Evolutionary conservation across 1,139 yeast genomes (phyloP), one percentile per base, ranked within the genome.

Genomic region (Zygosaccharomyces pseudobailii): DNA sequence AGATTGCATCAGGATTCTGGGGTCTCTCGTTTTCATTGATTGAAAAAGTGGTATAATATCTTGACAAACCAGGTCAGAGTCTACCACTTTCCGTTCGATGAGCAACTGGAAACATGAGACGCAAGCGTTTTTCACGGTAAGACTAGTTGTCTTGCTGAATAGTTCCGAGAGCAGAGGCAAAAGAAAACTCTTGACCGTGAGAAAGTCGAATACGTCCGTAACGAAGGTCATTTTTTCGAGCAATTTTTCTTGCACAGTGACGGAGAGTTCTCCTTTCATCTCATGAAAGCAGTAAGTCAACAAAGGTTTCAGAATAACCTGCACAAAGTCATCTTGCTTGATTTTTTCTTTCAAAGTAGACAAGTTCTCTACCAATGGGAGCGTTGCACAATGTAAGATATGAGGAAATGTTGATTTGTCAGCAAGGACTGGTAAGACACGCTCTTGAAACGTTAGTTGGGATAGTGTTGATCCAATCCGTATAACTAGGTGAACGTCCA

Each of bases 101-200:
- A 89, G 70, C 41, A 70, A 67, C 22, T 77, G 75, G 57, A 92
- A 83, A 0, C 87, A 74, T 25, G 74, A 71, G n/a, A 89, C 73
- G 2, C 95, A 79, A 10, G 81, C 75, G 30, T 84, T 71, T 58
- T 92, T 89, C 27, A 90, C 86, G 3, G 87, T 80, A 35, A 89
- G 70, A 36, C 92, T 79, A 0, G 94, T 86, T 0, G 97, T 90
- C 39, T 88, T 85, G 36, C 87, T 79, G 66, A 89, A 90, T 3
- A 87, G 78, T 37, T 76, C 77, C 36, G 88, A 78, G 22, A 89
- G 72, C 36, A 80, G 70, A 1, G 96, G 96, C 62, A 87, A 79
- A 17, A 88, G 71, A 17, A 79, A 78, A 56, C 82, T 83, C 56
- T 90, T 88, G 46, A 88, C 74, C 31, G 82, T 78, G 5, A 90